These are phyloP conservation scores for Sorghum bicolor DNA, from an alignment of 176 grass and related monocot species.

Conservation along the genomic window Sorghum_bicolor_NCBIv3 NC_012879.2:2524001-2524500, in stretches of 20 bases:
- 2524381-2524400: neutral
- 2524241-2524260: no score
- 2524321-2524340: neutral
- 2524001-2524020: neutral
- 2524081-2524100: neutral
- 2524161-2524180: no score
- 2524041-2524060: no score
- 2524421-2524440: no score
- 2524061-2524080: neutral
- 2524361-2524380: neutral
- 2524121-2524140: no score
- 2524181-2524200: no score
- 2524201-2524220: no score
- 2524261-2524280: neutral
- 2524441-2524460: neutral
- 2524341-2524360: conserved; percentile 17
- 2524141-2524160: neutral
- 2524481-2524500: neutral
- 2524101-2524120: neutral
- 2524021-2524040: no score
- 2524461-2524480: no score
- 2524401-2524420: neutral
- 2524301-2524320: neutral
- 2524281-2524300: no score
- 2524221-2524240: neutral